These are phyloP conservation scores for Neohortaea acidophila DNA, from an alignment of 495 filamentous ascomycete species.

Conservation along the genomic window DNA sequence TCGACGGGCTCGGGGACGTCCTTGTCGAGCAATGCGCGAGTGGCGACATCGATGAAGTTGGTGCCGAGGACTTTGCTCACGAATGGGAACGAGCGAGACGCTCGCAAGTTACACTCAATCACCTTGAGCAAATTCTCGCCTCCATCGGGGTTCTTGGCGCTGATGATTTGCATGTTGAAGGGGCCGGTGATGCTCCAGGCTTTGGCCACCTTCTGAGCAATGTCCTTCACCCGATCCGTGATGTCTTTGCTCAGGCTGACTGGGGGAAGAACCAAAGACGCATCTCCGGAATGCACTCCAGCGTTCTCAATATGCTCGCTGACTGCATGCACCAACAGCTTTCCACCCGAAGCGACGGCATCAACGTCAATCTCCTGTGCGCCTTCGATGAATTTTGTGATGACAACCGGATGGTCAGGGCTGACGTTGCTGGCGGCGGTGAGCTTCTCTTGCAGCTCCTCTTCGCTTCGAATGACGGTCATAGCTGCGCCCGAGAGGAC, in stretches of 20 bases:
- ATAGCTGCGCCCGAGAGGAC: conserved; percentile 94
- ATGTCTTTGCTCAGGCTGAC: conserved; percentile 55
- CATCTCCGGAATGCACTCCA: conserved; percentile 93
- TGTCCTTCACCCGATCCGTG: conserved; percentile 79
- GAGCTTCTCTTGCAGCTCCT: conserved; percentile 78
- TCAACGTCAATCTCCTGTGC: conserved; percentile 97
- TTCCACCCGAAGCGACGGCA: conserved; percentile 76
- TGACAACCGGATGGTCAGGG: conserved; percentile 90
- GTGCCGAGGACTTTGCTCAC: conserved; percentile 90
- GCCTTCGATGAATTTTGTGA: conserved; percentile 96
- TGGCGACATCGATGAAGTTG: conserved; percentile 95
- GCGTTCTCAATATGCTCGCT: conserved; percentile 94
- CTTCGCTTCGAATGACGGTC: conserved; percentile 84
- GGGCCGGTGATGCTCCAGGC: conserved; percentile 94
- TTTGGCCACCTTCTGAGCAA: conserved; percentile 88
- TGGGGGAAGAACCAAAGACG: conserved; percentile 80
- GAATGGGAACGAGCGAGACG: conserved; percentile 95
- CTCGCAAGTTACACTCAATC: conserved; percentile 96
- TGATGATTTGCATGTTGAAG: conserved; percentile 99
- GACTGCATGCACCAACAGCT: conserved; percentile 80
- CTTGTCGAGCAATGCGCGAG: conserved; percentile 77
- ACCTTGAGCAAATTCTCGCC: conserved; percentile 71
- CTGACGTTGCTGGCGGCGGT: conserved; percentile 81
- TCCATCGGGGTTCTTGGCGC: conserved; percentile 54
- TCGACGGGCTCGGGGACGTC: conserved; percentile 77